Conservation (phyloP, 768 basidiomycete species). For the Boletus vinaceobasis region DNA sequence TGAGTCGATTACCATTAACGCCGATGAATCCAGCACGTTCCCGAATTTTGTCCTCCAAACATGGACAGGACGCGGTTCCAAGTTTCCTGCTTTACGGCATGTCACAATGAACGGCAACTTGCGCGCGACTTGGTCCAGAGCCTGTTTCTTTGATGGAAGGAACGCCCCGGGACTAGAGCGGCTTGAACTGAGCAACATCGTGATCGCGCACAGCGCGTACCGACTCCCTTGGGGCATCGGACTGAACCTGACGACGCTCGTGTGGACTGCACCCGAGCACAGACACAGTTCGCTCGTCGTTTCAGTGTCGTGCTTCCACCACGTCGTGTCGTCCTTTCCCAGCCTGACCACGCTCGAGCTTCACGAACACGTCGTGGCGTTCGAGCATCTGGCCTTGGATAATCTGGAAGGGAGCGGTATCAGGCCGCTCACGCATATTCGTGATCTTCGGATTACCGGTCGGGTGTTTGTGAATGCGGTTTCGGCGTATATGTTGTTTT, state of each 20-base stretch:
- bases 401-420: conserved; percentile 2
- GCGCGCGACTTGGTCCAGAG: conserved; percentile 18
- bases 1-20: conserved; percentile 15
- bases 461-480: conserved; percentile 7
- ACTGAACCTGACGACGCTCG: conserved; percentile 20
- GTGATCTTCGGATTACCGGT: conserved; percentile 10
- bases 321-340: conserved; percentile 19
- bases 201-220: conserved; percentile 5
- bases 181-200: conserved; percentile 19
- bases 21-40: conserved; percentile 15
- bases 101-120: conserved; percentile 12
- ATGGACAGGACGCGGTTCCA: conserved; percentile 12
- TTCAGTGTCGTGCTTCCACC: conserved; percentile 16
- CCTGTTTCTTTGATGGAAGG: conserved; percentile 18
- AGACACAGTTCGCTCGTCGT: conserved; percentile 10
- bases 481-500: conserved; percentile 15
- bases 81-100: conserved; percentile 10
- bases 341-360: conserved; percentile 19
- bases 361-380: conserved; percentile 8
- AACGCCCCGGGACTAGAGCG: conserved; percentile 12
- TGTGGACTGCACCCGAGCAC: conserved; percentile 16
- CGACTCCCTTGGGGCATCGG: conserved; percentile 12
- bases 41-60: conserved; percentile 17
- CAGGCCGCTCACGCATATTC: conserved; percentile 9
- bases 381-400: conserved; percentile 6